Evolutionary conservation across 139 green algal species (phyloP), one percentile per base, ranked within the genome.

Genomic region (Coccomyxa sp.): DNA sequence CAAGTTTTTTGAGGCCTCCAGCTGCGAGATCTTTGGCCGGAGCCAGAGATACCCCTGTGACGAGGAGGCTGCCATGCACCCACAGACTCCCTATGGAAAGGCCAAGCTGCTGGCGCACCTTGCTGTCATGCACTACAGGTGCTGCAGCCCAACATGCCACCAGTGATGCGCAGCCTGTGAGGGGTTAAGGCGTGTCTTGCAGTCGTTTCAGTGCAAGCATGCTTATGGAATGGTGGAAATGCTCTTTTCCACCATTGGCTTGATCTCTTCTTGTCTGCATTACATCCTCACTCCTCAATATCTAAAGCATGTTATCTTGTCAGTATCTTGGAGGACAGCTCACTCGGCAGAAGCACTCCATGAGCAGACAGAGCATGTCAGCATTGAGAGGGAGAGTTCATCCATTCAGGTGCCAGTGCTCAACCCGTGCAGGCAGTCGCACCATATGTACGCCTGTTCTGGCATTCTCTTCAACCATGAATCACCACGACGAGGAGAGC

Each of bases 381-480:
- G 50, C 50, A 12, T 18, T 64, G 50, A 6, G 22, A 22, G 5
- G 27, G 27, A 31, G 12, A 31, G 50, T 31, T 64, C 50, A 31
- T 5, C 3, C 5, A 64, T 64, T 64, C 5, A 22, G 3, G 50
- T 64, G 50, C n/a, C n/a, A n/a, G n/a, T n/a, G n/a, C n/a, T n/a
- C n/a, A n/a, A n/a, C n/a, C n/a, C n/a, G n/a, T n/a, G 27, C 50
- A 79, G 90, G 31, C 89, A 96, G 82, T 83, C 91, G 0, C 94
- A 95, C 80, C 74, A 87, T 74, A 93, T 95, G 79, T 93, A 88
- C 74, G 87, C 85, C 68, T 92, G 88, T 84, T 94, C 94, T 80
- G 91, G 91, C 72, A 92, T 96, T 55, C 86, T 96, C 31, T 96
- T 96, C 87, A 96, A 96, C 83, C 91, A 96, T 80, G 91, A 96